Percentiles rank a stretch among this genome's conserved stretches.
These are phyloP conservation scores for Fusarium equiseti DNA, from an alignment of 2,329 filamentous ascomycete genomes.

Conservation along the genomic window DNA sequence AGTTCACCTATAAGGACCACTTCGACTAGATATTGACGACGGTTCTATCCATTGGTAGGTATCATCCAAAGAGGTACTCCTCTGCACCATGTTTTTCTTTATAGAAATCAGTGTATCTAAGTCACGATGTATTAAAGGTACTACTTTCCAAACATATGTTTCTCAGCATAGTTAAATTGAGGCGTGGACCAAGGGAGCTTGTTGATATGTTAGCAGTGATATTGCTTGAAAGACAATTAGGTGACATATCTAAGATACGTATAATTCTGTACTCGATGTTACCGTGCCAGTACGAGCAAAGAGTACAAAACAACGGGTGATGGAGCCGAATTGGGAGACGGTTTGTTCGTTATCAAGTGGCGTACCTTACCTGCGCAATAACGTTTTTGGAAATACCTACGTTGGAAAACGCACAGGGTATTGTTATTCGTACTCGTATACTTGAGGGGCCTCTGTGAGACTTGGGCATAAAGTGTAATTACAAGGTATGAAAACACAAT, in stretches of 20 bases:
- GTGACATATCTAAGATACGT: neutral
- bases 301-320: neutral
- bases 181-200: neutral
- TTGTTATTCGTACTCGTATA: neutral
- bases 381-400: constrained; percentile 6
- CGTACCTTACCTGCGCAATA: constrained; percentile 19
- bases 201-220: neutral
- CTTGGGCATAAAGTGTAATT: neutral
- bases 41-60: neutral
- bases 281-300: neutral
- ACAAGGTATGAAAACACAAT: neutral
- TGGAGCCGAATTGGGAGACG: neutral
- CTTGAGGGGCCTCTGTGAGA: constrained; percentile 7
- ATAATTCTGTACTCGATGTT: neutral
- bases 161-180: neutral
- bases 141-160: neutral
- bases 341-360: constrained; percentile 25
- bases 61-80: neutral
- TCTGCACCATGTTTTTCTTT: too few relatives aligned
- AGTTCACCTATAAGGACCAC: neutral
- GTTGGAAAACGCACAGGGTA: neutral
- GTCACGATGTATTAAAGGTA: neutral
- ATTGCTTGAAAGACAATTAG: neutral
- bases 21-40: neutral
- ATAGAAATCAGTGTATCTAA: neutral